Base-by-base conservation (phyloP, 495 filamentous ascomycete genomes). In the Chaetomium fimeti region DNA sequence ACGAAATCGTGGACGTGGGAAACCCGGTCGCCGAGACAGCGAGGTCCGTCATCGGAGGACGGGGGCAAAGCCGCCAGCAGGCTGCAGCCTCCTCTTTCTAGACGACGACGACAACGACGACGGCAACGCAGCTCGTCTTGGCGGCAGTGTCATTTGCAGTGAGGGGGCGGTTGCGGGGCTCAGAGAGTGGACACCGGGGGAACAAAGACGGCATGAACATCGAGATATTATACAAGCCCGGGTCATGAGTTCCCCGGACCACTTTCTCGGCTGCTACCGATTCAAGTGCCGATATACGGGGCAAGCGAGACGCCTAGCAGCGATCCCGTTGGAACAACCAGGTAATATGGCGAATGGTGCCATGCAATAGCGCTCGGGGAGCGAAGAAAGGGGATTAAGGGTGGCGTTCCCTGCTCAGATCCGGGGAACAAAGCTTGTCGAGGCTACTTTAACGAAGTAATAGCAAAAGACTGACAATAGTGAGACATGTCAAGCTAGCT, bases 151-250 rank as follows among this genome's bases (percentile, higher is more conserved):
- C 53, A 40, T 56, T 38, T 56, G 53, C 6, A 9, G 27, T 15
- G 5, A n/a, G n/a, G 32, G 29, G 28, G 22, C n/a, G n/a, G 11
- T n/a, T 56, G 53, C 32, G 24, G n/a, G 18, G 53, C 5, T 24
- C 18, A n/a, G 29, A 56, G 22, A 13, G 24, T 63, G n/a, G 51
- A 51, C 11, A 13, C 61, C 36, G 53, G 61, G 57, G 32, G 63
- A 57, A 12, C 59, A 38, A 36, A 58, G 65, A 61, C 29, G 68
- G 70, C 64, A 68, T 54, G 40, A 53, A 22, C 48, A 61, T 57
- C 69, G 67, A 71, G 68, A 71, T 69, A 69, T 66, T 65, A 66
- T 61, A 52, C 56, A 56, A 61, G 65, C 68, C 68, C 64, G 36
- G 45, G 63, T 52, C 68, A 69, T 64, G 57, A 45, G 24, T 69